Conservation (phyloP, 352 stramenopile species). For the Globisporangium mamillatum region DNA sequence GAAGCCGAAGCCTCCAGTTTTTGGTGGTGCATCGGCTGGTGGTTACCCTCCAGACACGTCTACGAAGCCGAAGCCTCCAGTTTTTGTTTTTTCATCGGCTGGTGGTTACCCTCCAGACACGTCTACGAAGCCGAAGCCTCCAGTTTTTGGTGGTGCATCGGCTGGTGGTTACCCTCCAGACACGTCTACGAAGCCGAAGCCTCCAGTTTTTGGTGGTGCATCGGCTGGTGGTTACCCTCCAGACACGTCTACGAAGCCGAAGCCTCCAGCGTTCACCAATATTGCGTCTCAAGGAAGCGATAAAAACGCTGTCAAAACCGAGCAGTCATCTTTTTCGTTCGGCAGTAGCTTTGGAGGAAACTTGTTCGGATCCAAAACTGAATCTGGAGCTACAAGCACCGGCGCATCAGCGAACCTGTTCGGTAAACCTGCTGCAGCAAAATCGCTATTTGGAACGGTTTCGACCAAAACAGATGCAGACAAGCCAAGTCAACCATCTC, state of each 20-base stretch:
- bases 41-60: no score
- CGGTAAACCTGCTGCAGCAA: slow-evolving; percentile 16
- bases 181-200: slow-evolving; percentile 36
- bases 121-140: no score
- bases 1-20: slow-evolving; percentile 24
- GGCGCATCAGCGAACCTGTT: not conserved
- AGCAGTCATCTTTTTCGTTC: slow-evolving; percentile 18
- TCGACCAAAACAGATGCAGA: slow-evolving; percentile 7
- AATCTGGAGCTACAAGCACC: not conserved
- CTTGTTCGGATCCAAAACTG: slow-evolving; percentile 2
- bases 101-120: no score
- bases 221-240: no score
- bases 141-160: slow-evolving; percentile 9
- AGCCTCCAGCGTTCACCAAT: slow-evolving; percentile 11
- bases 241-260: no score
- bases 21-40: no score
- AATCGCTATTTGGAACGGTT: slow-evolving; percentile 19
- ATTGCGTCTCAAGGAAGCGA: not conserved
- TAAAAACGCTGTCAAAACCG: not conserved
- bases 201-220: not conserved
- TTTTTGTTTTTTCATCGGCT: not conserved
- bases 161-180: slow-evolving; percentile 32
- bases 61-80: no score
- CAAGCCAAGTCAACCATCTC: slow-evolving; percentile 20
- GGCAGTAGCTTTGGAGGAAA: slow-evolving; percentile 14